Base-by-base conservation (phyloP, 2,329 filamentous ascomycete genomes). In the Hypomyces rosellus region DNA sequence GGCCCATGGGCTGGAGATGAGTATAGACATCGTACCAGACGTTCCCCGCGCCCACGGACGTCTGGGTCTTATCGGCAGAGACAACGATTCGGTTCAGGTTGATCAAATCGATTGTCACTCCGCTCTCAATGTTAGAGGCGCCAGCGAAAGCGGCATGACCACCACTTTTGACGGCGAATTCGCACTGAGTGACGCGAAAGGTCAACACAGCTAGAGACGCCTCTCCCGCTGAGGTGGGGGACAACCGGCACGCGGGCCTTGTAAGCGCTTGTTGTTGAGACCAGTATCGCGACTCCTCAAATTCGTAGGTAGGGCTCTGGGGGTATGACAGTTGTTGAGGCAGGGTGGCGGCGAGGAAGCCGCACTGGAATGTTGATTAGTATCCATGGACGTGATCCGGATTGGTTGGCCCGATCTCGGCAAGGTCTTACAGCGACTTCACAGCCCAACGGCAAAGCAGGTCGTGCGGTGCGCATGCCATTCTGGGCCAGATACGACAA, bases 71-170 rank as follows among this genome's bases (percentile, higher is more conserved):
- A 36, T 68, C 61, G 0, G 57, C 48, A 2, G 63, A 62, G 1
- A 71, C 40, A 2, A 51, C 51, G 4, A 72, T 49, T 5, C 55
- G 43, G 18, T 71, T 69, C 6, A 75, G 54, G 11, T 60, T 59
- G 20, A 62, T 61, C 9, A 74, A 55, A 5, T 68, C 65, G 37
- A 75, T 59, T 13, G 65, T 61, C 43, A 72, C 57, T 8, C 68
- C 67, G 7, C 61, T 57, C 7, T 61, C 40, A 34, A 64, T 67
- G 25, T 61, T 73, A 0, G 72, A 70, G 3, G 66, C 62, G 6
- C 67, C 68, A 0, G 65, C 62, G 54, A 72, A 71, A 5, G 69
- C 64, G 5, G 68, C 65, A 54, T 77, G 74, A 0, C 73, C 74
- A n/a, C 73, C 73, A 48, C 71, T 70, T 39, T 70, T 70, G 33